Percentiles rank a stretch among this genome's conserved stretches.
phyloP scores from a whole-genome alignment of 2,329 filamentous ascomycete genomes.

The Penicillium sp. region DNA sequence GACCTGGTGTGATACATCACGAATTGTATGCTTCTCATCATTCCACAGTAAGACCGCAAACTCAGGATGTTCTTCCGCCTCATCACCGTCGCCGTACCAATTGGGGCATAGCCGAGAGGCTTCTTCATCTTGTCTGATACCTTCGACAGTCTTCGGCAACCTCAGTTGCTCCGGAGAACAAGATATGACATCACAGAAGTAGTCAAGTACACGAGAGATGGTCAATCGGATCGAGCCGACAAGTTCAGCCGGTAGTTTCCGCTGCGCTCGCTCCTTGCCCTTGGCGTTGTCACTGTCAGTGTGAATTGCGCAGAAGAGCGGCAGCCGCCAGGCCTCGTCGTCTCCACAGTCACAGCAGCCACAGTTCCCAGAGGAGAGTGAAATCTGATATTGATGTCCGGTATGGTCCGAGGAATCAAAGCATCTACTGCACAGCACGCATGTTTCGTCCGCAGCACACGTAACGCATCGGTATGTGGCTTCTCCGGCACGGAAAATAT shows the following conservation, averaged over 20 bases:
- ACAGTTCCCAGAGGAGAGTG: slow-evolving; percentile 81
- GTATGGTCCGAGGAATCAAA: slow-evolving; percentile 95
- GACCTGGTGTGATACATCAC: slow-evolving; percentile 86
- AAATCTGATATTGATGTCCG: slow-evolving; percentile 86
- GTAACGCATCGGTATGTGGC: slow-evolving; percentile 92
- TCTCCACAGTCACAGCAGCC: slow-evolving; percentile 98
- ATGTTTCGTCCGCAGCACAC: slow-evolving; percentile 91
- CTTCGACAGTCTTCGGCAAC: slow-evolving; percentile 74
- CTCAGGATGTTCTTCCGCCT: slow-evolving; percentile 62
- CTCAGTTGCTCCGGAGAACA: slow-evolving; percentile 95
- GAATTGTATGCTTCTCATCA: slow-evolving; percentile 95
- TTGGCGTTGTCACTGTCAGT: slow-evolving; percentile 58
- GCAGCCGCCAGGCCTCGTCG: slow-evolving; percentile 84
- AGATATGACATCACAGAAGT: slow-evolving; percentile 95
- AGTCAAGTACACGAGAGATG: slow-evolving; percentile 80
- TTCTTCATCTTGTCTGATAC: slow-evolving; percentile 75
- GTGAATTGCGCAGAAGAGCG: slow-evolving; percentile 86
- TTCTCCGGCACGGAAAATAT: slow-evolving; percentile 94
- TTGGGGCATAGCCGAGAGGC: slow-evolving; percentile 70
- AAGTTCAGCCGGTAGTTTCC: slow-evolving; percentile 69
- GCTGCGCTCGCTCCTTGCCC: slow-evolving; percentile 54
- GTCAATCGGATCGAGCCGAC: slow-evolving; percentile 77
- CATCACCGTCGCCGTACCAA: slow-evolving; percentile 65
- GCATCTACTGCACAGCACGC: slow-evolving; percentile 87
- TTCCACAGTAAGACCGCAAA: slow-evolving; percentile 93